phyloP scores from a whole-genome alignment of 176 grass and related monocot genomes.

The Urochloa ruziziensis region DNA sequence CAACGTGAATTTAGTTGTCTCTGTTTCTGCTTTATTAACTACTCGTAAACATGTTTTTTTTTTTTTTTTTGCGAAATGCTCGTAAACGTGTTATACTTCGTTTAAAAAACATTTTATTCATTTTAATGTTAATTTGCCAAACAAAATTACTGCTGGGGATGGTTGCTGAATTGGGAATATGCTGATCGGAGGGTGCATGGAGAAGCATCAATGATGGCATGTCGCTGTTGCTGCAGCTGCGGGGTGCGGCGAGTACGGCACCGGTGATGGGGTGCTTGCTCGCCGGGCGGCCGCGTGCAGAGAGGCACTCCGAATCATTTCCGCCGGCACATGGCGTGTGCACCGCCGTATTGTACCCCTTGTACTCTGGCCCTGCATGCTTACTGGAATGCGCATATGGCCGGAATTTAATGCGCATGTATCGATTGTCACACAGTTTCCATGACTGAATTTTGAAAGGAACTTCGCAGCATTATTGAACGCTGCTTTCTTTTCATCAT shows the following conservation, averaged over 20 bases:
- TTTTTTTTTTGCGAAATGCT: too few species aligned
- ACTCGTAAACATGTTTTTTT: too few species aligned
- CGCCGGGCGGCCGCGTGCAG: slow-evolving; percentile 24
- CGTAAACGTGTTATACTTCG: too few species aligned
- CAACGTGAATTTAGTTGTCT: too few species aligned
- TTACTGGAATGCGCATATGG: not conserved
- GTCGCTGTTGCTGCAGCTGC: not conserved
- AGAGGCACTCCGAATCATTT: slow-evolving; percentile 34
- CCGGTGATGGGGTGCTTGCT: not conserved
- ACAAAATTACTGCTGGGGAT: too few species aligned
- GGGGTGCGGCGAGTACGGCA: not conserved
- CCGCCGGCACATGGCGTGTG: slow-evolving; percentile 23
- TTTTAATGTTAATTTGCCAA: too few species aligned
- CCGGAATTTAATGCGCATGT: not conserved
- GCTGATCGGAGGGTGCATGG: slow-evolving; percentile 6
- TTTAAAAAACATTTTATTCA: too few species aligned
- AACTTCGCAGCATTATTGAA: not conserved
- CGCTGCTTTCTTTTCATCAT: not conserved
- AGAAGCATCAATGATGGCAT: slow-evolving; percentile 21
- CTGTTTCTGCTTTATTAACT: too few species aligned
- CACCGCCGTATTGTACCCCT: not conserved
- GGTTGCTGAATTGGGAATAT: slow-evolving; percentile 34
- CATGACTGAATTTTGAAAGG: not conserved
- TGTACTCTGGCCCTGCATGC: slow-evolving; percentile 4
- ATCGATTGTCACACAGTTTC: not conserved